A percentile compares a stretch with the other conserved stretches of the same genome.
Evolutionary conservation across 495 filamentous ascomycete genomes (phyloP).

Genomic region (Saxispiralis lemnorum): DNA sequence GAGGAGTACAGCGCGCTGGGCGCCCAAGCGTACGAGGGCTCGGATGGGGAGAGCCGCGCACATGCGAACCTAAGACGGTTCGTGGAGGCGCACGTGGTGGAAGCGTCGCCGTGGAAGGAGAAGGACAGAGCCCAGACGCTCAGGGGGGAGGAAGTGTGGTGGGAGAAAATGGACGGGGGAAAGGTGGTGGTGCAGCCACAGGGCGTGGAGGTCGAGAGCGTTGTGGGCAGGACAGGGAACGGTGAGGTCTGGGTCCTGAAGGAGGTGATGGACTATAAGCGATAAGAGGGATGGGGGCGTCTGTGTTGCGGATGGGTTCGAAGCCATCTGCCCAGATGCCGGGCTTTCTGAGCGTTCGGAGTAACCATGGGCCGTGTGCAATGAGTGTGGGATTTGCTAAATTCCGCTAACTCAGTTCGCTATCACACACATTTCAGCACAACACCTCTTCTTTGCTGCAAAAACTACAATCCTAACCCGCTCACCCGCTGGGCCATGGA

Average conservation of each 20-base stretch:
- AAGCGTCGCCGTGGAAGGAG: constrained; percentile 61
- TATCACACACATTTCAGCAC: too few relatives aligned
- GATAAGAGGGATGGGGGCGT: too few relatives aligned
- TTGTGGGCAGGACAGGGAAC: constrained; percentile 60
- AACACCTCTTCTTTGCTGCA: too few relatives aligned
- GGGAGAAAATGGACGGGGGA: constrained; percentile 53
- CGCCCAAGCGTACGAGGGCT: constrained; percentile 61
- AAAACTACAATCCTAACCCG: too few relatives aligned
- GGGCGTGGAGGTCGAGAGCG: constrained; percentile 50
- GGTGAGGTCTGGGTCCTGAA: constrained; percentile 49
- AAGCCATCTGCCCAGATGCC: too few relatives aligned
- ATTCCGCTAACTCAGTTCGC: too few relatives aligned
- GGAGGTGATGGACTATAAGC: constrained; percentile 21
- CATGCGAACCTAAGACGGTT: constrained; percentile 62
- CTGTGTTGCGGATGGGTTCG: too few relatives aligned
- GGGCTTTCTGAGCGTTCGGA: too few relatives aligned
- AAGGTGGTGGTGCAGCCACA: constrained; percentile 51
- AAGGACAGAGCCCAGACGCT: constrained; percentile 54
- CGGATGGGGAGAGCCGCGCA: constrained; percentile 62
- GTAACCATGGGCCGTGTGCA: too few relatives aligned
- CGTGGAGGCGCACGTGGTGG: constrained; percentile 72
- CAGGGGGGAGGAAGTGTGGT: constrained; percentile 60
- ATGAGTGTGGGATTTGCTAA: too few relatives aligned
- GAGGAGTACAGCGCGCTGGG: constrained; percentile 60
- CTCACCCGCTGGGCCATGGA: too few relatives aligned